Base-by-base conservation (phyloP, 2,329 filamentous ascomycete species). In the Ciborinia camelliae region DNA sequence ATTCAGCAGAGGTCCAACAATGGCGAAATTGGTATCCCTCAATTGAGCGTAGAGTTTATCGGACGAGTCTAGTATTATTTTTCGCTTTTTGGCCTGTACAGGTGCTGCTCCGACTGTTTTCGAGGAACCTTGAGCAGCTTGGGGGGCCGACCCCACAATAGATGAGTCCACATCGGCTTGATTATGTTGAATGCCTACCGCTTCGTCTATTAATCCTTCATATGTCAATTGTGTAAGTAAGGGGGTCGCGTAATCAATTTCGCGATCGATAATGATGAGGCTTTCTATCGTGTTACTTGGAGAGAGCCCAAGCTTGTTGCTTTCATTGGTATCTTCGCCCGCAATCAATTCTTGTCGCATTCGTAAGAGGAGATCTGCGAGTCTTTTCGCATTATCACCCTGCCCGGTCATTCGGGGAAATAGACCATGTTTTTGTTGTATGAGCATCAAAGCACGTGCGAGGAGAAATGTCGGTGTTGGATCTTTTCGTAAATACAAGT, bases 371-470 rank as follows among this genome's bases (percentile, higher is more conserved):
- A 97, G 82, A 74, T 98, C 93, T 52, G 92, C 90, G 2, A 99
- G 85, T 58, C 88, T 87, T 74, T 94, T 93, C 43, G 92, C 94
- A 76, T 97, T 93, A 71, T 99, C 93, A 26, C 95, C 95, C 78
- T 99, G 98, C 35, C 95, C 95, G 54, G 96, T 88, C 66, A 99
- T 95, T 18, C 94, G 87, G 32, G 95, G 96, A 71, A 99, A 98
- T 15, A 99, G 85, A 3, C 95, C 96, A 78, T 97, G 89, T 71
- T 90, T 89, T 74, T 92, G 89, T 76, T 99, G 95, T 67, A 99
- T 87, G 41, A 89, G 87, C 95, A 99, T 99, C 69, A 99, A 82
- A 28, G 95, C 94, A 77, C 90, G 92, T 61, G 95, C 92, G 68
- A 96, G 84, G 43, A 97, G 82, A 73, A 94, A 97, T 30, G 92